Evolutionary conservation across 441 rosid genomes (phyloP), one percentile per base, ranked within the genome.

Genomic region (Jatropha podagrica): DNA sequence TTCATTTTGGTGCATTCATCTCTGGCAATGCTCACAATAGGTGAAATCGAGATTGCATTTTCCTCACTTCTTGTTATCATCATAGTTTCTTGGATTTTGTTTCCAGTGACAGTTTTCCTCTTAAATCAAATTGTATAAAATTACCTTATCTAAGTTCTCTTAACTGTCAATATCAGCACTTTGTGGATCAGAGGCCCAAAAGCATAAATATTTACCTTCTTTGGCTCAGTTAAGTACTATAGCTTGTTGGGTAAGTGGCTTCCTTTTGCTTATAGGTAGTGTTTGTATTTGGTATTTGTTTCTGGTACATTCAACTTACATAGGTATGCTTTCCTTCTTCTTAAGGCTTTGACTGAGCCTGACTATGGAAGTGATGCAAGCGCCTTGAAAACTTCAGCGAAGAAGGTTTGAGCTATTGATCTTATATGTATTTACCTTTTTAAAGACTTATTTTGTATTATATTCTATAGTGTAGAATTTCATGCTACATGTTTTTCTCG

Each of bases 361-460:
- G 93, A 86, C 65, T 85, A 91, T 86, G 99, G 99, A 77, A 92
- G 99, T 68, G 98, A 96, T 85, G 99, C 99, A 63, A 94, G 97
- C 77, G 81, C 81, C 82, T 77, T 96, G 62, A 84, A 71, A 80
- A 88, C 98, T 75, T 88, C 89, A 66, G 99, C 99, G 40, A 91
- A 81, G 67, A 91, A 91, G 97, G 98, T 96, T 67, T 54, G 49
- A 69, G 46, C 75, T 81, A 74, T 75, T 66, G 60, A 69, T 63
- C 55, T 69, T 18, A 40, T 14, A 1, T 51, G 41, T n/a, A 7
- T 76, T 44, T 23, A 32, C 20, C 4, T 46, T 38, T 12, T 11
- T 10, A 38, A 17, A 41, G 44, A 60, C 51, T 61, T 49, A 23
- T 55, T 54, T 17, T 65, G 13, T 42, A 14, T 42, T 52, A 18